These are phyloP conservation scores for Zoysia pacifica DNA, from an alignment of 176 grass and related monocot genomes.

Conservation along the genomic window DNA sequence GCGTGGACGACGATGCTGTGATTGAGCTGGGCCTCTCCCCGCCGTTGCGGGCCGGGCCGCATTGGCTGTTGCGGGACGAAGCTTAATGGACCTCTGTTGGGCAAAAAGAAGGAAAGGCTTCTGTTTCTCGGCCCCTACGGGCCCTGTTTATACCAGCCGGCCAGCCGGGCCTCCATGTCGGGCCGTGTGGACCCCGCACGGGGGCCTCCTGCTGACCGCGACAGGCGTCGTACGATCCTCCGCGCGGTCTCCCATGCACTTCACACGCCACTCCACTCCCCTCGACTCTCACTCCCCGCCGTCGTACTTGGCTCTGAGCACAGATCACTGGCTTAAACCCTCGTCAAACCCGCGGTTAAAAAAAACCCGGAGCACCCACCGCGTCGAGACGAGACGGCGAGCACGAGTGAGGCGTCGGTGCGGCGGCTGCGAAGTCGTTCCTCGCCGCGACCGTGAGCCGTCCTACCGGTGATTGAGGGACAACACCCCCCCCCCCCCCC, in stretches of 20 bases:
- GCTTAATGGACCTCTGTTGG: too few relatives aligned
- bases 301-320: slow-evolving; percentile 1
- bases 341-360: slow-evolving; percentile 12
- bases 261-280: too few relatives aligned
- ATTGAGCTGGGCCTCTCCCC: neutral
- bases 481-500: too few relatives aligned
- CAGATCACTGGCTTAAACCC: slow-evolving; percentile 30
- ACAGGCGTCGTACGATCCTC: slow-evolving; percentile 26
- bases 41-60: neutral
- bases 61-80: too few relatives aligned
- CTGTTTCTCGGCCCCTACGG: too few relatives aligned
- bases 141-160: too few relatives aligned
- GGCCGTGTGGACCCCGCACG: neutral
- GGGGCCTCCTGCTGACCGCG: neutral
- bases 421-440: neutral
- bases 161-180: neutral
- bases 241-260: slow-evolving; percentile 34
- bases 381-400: slow-evolving; percentile 10
- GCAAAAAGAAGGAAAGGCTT: too few relatives aligned
- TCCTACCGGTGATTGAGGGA: neutral
- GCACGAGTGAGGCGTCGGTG: neutral
- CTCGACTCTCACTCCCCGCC: neutral
- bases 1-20: too few relatives aligned
- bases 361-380: neutral
- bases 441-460: neutral